A percentile compares a stretch with the other conserved stretches of the same genome.
These are phyloP conservation scores for Platanthera zijinensis DNA, from an alignment of 106 monocot genomes.

Conservation along the genomic window DNA sequence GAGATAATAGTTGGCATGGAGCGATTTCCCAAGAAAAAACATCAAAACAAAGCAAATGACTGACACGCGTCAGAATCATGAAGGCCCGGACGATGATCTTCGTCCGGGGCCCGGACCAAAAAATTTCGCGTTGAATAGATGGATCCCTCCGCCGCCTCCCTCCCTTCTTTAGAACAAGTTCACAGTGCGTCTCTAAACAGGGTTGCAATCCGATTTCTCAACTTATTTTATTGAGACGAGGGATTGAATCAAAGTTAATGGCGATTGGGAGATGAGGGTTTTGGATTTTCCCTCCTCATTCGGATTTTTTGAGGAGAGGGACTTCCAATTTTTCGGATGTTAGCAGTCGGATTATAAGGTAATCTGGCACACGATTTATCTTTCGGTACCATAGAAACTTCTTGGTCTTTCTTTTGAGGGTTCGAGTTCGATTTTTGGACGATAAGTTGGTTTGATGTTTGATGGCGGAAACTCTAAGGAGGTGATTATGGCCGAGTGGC, in stretches of 20 bases:
- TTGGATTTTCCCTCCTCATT: not conserved
- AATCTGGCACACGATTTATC: not conserved
- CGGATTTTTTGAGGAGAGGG: not conserved
- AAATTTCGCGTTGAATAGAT: too few species aligned
- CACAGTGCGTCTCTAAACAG: not conserved
- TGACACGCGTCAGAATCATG: too few species aligned
- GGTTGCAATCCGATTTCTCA: not conserved
- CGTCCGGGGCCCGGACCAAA: too few species aligned
- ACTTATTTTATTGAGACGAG: not conserved
- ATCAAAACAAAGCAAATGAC: too few species aligned
- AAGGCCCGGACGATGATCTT: too few species aligned
- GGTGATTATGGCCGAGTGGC: not conserved
- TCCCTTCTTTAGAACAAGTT: constrained; percentile 1
- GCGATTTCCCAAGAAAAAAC: too few species aligned
- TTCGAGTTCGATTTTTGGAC: not conserved
- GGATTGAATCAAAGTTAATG: not conserved
- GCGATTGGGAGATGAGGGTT: not conserved
- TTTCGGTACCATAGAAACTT: not conserved
- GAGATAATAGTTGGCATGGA: too few species aligned
- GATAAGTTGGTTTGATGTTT: not conserved
- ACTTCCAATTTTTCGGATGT: not conserved
- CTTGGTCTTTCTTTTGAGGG: not conserved
- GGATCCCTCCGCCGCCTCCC: not conserved
- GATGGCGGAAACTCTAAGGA: not conserved
- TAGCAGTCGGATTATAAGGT: not conserved